Evolutionary conservation across 2,329 filamentous ascomycete species (phyloP), one percentile per base, ranked within the genome.

Genomic region (Malbranchea zuffiana): DNA sequence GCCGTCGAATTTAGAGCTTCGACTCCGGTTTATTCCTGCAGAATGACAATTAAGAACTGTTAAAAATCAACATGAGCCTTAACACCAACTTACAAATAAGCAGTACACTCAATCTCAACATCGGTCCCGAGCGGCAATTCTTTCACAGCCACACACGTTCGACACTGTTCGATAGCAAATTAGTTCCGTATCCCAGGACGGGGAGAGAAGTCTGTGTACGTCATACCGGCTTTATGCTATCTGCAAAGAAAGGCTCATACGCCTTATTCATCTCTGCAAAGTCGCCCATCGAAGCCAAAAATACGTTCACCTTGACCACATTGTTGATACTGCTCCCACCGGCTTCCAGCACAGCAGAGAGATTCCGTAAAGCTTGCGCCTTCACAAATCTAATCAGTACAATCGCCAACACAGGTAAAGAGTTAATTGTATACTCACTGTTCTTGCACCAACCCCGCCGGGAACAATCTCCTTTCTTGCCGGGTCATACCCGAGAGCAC

Each of bases 191-290:
- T n/a, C n/a, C n/a, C n/a, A n/a, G n/a, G n/a, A n/a, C n/a, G 12
- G 6, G 10, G 3, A 16, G 24, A n/a, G 30, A 39, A 10, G 11
- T 23, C n/a, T 19, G 4, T 3, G 18, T 17, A 21, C 6, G 12
- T 6, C 37, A 28, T 32, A 42, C 40, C 17, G 37, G 40, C 20
- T 46, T 46, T 12, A 31, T 27, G 4, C 37, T 37, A 19, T 37
- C 39, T 5, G 31, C 11, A 31, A 46, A 44, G 24, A 44, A 85
- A 63, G 85, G 79, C 60, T 78, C 80, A 60, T 90, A 93, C 54
- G 83, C 80, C 47, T 71, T 71, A 64, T 94, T 93, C 82, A 93
- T 85, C 57, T 77, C 76, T 58, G 63, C 67, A 51, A 80, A 82
- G 52, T 81, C 65, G 31, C 70, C 63, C 75, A 82, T 82, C 40